A percentile compares a stretch with the other conserved stretches of the same genome.
phyloP scores from a whole-genome alignment of 2,329 filamentous ascomycete species.

The Aspergillus pseudoglaucus region DNA sequence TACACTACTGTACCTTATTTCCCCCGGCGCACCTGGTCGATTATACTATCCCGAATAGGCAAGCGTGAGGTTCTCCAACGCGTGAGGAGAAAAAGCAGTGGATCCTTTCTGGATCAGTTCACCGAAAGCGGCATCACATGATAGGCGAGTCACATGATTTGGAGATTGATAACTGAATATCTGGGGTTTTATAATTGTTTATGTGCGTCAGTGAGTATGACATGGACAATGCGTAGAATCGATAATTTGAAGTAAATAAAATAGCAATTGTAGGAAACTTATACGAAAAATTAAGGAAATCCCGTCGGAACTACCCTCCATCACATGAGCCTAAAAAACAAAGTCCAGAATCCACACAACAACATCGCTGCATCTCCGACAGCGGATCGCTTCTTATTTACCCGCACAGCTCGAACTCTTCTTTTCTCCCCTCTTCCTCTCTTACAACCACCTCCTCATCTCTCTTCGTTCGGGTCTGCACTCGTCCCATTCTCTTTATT shows the following conservation, averaged over 20 bases:
- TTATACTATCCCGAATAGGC: conserved; percentile 1
- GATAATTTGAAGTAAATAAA: neutral
- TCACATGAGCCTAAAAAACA: conserved; percentile 18
- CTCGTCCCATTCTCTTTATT: conserved; percentile 1
- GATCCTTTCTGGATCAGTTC: neutral
- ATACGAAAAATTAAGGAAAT: neutral
- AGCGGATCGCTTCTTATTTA: conserved; percentile 9
- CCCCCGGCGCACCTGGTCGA: too few relatives aligned
- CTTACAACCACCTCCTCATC: neutral
- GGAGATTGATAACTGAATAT: neutral
- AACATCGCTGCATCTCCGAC: conserved; percentile 18
- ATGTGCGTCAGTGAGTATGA: too few relatives aligned
- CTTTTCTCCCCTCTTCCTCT: conserved; percentile 1
- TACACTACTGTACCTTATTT: too few relatives aligned
- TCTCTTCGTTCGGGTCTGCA: conserved; percentile 6
- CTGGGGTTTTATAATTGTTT: neutral
- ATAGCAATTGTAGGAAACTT: neutral
- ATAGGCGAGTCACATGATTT: neutral
- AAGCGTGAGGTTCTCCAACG: neutral
- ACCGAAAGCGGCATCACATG: neutral
- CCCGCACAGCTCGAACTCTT: conserved; percentile 1
- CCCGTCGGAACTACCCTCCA: neutral
- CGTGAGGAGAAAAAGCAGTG: neutral
- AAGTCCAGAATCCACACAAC: conserved; percentile 7
- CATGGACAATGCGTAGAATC: neutral